Evolutionary conservation across 768 basidiomycete species (phyloP).

Genomic region (Hericium coralloides): DNA sequence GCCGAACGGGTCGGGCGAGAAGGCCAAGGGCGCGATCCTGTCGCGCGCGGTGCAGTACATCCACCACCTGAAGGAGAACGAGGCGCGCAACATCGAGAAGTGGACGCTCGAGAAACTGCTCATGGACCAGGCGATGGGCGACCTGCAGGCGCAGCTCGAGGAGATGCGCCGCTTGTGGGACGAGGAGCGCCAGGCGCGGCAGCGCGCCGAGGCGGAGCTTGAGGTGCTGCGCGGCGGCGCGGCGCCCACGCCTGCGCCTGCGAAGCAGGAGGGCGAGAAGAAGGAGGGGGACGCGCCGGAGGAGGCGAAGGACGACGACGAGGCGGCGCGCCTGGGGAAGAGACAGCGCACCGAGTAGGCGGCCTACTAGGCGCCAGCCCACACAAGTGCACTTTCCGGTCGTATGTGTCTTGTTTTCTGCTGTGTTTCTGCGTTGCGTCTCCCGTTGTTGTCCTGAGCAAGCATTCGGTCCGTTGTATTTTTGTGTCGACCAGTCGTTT

Average conservation of each 20-base stretch:
- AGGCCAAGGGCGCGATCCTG: conserved; percentile 86
- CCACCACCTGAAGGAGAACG: conserved; percentile 83
- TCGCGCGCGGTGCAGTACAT: conserved; percentile 87
- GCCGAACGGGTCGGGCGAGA: conserved; percentile 80
- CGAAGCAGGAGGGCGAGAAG: conserved; percentile 5
- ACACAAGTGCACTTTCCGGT: not conserved
- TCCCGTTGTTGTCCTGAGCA: not conserved
- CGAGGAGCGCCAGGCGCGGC: conserved; percentile 55
- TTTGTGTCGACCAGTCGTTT: no score
- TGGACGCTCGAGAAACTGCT: conserved; percentile 90
- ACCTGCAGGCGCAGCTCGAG: conserved; percentile 74
- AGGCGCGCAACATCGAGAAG: conserved; percentile 84
- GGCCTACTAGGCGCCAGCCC: no score
- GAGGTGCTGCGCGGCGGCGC: conserved; percentile 33
- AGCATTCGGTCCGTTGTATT: no score
- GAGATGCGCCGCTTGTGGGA: conserved; percentile 78
- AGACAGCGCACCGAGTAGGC: conserved; percentile 17
- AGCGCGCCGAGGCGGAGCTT: conserved; percentile 57
- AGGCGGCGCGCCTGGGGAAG: conserved; percentile 15
- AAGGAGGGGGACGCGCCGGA: conserved; percentile 9
- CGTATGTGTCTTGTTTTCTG: not conserved
- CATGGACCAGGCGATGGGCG: conserved; percentile 90
- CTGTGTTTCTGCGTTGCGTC: not conserved
- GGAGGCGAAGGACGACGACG: conserved; percentile 10
- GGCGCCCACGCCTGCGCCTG: conserved; percentile 3